Evolutionary conservation across 768 basidiomycete species (phyloP).

Genomic region (Serendipita sp.): DNA sequence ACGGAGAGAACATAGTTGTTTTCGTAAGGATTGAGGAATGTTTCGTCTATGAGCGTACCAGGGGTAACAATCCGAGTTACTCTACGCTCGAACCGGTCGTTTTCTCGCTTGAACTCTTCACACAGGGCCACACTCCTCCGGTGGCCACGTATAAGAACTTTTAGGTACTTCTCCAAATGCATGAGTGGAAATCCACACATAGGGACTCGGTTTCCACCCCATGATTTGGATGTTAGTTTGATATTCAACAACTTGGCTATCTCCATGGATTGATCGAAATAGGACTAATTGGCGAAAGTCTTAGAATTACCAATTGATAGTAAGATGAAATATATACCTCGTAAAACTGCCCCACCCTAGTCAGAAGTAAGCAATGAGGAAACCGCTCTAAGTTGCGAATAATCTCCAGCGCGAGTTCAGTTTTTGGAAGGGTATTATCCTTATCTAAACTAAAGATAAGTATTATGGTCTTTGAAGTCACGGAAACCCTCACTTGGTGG

Average conservation of each 20-base stretch:
- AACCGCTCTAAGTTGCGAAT: conserved; percentile 54
- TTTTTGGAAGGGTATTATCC: conserved; percentile 12
- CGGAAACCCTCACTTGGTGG: background rate
- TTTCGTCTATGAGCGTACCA: conserved; percentile 85
- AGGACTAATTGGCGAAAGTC: conserved; percentile 55
- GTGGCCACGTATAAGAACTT: conserved; percentile 66
- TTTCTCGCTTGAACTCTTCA: conserved; percentile 63
- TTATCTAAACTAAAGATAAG: background rate
- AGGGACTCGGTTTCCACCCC: conserved; percentile 49
- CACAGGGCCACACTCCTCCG: conserved; percentile 82
- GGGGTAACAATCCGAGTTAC: conserved; percentile 83
- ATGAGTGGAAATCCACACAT: conserved; percentile 88
- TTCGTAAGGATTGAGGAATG: conserved; percentile 69
- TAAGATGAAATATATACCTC: conserved; percentile 49
- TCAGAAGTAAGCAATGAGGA: conserved; percentile 79
- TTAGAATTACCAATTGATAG: conserved; percentile 66
- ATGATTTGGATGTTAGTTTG: conserved; percentile 51
- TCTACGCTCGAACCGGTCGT: conserved; percentile 47
- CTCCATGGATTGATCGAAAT: conserved; percentile 51
- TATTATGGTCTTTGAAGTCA: background rate
- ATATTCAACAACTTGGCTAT: conserved; percentile 46
- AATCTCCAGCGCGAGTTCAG: conserved; percentile 52
- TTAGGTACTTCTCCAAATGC: conserved; percentile 77
- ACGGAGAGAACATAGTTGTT: conserved; percentile 83
- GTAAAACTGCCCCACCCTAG: conserved; percentile 88